phyloP scores from a whole-genome alignment of 805 yeast genomes.

The Kodamaea fukazawae region DNA sequence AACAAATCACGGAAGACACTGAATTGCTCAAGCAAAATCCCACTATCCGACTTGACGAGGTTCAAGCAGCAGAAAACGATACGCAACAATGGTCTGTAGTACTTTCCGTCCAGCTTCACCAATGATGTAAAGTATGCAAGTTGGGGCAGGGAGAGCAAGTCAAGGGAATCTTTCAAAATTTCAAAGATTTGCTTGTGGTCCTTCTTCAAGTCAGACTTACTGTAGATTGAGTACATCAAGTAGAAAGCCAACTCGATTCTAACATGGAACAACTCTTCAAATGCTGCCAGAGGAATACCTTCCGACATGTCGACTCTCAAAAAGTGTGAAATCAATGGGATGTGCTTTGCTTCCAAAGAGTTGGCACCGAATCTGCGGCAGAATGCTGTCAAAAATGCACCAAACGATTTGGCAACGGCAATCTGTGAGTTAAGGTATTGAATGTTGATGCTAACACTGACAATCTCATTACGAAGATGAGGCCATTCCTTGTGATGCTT shows the following conservation, averaged over 20 bases:
- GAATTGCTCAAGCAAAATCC: constrained; percentile 44
- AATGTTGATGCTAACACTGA: constrained; percentile 57
- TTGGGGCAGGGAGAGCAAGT: constrained; percentile 48
- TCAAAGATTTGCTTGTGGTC: constrained; percentile 36
- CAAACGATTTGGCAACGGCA: constrained; percentile 70
- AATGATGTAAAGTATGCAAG: constrained; percentile 47
- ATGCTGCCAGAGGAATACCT: constrained; percentile 48
- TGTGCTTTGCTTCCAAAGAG: constrained; percentile 30
- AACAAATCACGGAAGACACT: constrained; percentile 56
- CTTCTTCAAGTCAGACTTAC: constrained; percentile 22
- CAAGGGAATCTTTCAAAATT: constrained; percentile 42
- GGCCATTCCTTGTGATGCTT: constrained; percentile 33
- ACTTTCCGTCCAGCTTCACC: constrained; percentile 32
- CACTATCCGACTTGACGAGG: constrained; percentile 39
- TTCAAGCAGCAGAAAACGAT: constrained; percentile 50
- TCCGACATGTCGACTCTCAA: constrained; percentile 47
- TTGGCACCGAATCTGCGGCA: constrained; percentile 42
- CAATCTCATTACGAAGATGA: constrained; percentile 48
- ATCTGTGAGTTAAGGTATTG: constrained; percentile 67
- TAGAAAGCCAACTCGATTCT: constrained; percentile 68
- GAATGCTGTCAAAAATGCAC: constrained; percentile 69
- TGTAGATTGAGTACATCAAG: constrained; percentile 41
- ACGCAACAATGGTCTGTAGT: constrained; percentile 61
- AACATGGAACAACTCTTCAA: constrained; percentile 52
- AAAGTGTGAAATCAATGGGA: constrained; percentile 44